Evolutionary conservation across 208 protist species (phyloP).

Genomic region (Endotrypanum monterogeii): DNA sequence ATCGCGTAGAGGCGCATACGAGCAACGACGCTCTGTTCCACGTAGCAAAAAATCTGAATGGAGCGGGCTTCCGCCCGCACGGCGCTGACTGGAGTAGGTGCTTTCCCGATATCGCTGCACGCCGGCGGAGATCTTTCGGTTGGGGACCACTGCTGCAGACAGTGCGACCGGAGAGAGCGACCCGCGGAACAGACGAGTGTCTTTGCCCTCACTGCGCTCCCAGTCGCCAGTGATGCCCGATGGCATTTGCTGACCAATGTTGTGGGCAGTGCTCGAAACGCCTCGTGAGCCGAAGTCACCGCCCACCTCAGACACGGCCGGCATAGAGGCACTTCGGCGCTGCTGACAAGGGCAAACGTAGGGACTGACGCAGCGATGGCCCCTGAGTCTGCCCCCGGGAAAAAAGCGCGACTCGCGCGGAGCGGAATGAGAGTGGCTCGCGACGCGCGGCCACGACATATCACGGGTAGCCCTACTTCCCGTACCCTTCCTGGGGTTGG

Average conservation of each 20-base stretch:
- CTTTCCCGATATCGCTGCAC: constrained; percentile 13
- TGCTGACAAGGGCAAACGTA: constrained; percentile 18
- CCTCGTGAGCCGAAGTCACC: neutral
- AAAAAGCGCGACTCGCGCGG: neutral
- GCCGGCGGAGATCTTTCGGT: neutral
- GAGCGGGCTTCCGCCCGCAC: neutral
- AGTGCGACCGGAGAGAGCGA: neutral
- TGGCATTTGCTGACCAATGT: neutral
- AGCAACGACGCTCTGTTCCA: constrained; percentile 6
- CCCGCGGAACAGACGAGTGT: neutral
- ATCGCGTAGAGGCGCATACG: neutral
- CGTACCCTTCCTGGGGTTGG: neutral
- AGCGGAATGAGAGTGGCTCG: neutral
- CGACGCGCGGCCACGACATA: constrained; percentile 7
- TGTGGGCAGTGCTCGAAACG: too few species aligned
- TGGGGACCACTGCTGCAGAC: neutral
- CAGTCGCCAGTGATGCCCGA: neutral
- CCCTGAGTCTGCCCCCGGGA: neutral
- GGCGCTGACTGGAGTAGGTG: constrained; percentile 35
- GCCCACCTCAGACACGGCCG: neutral
- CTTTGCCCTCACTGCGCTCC: neutral
- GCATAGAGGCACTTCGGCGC: constrained; percentile 6
- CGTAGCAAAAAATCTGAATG: constrained; percentile 16
- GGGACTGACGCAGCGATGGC: neutral
- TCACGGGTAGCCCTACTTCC: neutral